Conservation (phyloP, 306 rosid species). For the Gleditsia sinensis region DNA sequence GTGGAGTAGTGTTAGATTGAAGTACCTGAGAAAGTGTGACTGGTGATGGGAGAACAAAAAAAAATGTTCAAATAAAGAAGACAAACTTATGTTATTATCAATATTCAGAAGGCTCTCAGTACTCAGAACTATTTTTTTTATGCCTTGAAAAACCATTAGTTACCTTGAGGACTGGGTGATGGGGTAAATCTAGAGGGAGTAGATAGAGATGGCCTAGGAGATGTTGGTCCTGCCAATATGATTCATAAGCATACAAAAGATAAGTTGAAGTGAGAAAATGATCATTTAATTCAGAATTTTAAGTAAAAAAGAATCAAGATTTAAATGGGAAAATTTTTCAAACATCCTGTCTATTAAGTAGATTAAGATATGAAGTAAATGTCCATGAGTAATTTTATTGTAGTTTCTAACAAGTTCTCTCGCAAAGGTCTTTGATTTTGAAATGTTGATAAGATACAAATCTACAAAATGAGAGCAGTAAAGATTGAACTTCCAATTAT, state of each 20-base stretch:
- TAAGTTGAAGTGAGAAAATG: background rate
- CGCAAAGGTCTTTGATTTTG: too few species aligned
- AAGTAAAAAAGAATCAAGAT: background rate
- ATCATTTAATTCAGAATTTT: background rate
- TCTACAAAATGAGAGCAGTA: too few species aligned
- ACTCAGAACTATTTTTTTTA: too few species aligned
- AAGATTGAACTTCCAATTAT: too few species aligned
- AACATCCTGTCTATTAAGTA: too few species aligned
- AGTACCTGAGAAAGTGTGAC: too few species aligned
- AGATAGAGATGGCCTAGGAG: constrained; percentile 58
- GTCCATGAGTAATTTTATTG: too few species aligned
- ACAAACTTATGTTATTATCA: constrained; percentile 14
- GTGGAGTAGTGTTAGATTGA: constrained; percentile 44
- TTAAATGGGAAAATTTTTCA: too few species aligned
- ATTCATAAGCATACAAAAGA: background rate
- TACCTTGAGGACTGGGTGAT: constrained; percentile 66
- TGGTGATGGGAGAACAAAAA: constrained; percentile 47
- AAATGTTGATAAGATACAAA: too few species aligned
- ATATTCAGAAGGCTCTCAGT: background rate
- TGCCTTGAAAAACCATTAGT: background rate
- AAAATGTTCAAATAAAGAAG: constrained; percentile 43
- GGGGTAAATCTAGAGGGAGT: constrained; percentile 54
- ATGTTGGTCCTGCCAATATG: constrained; percentile 54
- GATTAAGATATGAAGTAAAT: too few species aligned
- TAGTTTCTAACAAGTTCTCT: too few species aligned